Conservation (phyloP, 2,329 filamentous ascomycete species). For the Fonsecaea nubica region DNA sequence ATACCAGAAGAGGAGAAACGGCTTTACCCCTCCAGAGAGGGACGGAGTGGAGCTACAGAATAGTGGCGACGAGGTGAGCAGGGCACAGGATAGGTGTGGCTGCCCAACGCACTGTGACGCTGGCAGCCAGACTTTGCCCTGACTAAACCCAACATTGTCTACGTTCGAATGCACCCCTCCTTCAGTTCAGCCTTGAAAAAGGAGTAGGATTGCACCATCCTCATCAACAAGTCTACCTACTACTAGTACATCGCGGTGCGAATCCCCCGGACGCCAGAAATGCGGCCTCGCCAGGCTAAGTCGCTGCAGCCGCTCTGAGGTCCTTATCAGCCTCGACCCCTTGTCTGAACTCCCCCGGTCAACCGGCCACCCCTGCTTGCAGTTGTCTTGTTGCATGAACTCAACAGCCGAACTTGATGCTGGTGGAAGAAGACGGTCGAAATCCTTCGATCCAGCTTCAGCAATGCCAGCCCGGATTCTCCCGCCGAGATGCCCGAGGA, state of each 20-base stretch:
- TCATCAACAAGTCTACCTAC: background rate
- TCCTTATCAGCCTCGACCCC: conserved; percentile 22
- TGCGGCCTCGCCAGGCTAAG: conserved; percentile 11
- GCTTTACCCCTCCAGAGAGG: conserved; percentile 12
- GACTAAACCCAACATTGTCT: conserved; percentile 27
- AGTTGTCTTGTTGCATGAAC: conserved; percentile 20
- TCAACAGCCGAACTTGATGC: conserved; percentile 9
- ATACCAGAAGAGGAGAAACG: conserved; percentile 2
- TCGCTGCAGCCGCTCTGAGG: conserved; percentile 9
- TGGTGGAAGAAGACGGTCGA: conserved; percentile 7
- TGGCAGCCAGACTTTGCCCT: conserved; percentile 22
- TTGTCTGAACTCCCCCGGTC: conserved; percentile 3
- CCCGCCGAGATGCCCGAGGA: conserved; percentile 22
- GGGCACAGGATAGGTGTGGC: conserved; percentile 15
- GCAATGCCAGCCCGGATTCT: conserved; percentile 22
- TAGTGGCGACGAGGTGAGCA: conserved; percentile 23
- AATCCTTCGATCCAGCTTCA: conserved; percentile 12
- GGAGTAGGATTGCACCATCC: conserved; percentile 8
- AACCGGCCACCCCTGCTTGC: conserved; percentile 9
- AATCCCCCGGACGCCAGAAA: conserved; percentile 1
- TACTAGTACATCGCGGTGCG: conserved; percentile 1
- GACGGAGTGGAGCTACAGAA: conserved; percentile 1
- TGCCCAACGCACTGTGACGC: conserved; percentile 33
- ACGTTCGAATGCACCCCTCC: conserved; percentile 6
- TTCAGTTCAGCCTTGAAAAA: conserved; percentile 12